These are phyloP conservation scores for Fomes fomentarius DNA, from an alignment of 1,284 basidiomycete genomes.

Conservation along the genomic window DNA sequence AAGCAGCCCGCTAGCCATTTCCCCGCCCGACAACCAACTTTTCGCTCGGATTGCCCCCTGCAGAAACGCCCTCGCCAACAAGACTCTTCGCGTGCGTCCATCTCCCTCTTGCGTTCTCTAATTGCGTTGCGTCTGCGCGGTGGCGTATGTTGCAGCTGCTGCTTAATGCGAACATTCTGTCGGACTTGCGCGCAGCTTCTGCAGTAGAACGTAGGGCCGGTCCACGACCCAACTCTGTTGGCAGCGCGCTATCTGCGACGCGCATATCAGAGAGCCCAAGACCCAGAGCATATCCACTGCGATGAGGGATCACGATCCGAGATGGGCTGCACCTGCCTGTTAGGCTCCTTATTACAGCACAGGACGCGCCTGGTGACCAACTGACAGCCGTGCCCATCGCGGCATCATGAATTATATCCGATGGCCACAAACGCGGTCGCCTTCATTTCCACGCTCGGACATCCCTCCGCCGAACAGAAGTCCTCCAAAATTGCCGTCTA, in stretches of 20 bases:
- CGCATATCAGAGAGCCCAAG: not conserved
- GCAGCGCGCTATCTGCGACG: constrained; percentile 22
- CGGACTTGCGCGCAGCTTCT: constrained; percentile 13
- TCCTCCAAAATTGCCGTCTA: constrained; percentile 5
- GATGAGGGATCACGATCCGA: too few species aligned
- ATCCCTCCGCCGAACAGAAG: constrained; percentile 22
- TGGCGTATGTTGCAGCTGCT: constrained; percentile 2
- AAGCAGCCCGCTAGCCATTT: constrained; percentile 16
- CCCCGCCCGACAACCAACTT: not conserved
- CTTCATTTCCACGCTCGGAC: constrained; percentile 14
- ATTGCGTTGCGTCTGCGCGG: too few species aligned
- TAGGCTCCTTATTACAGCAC: constrained; percentile 10
- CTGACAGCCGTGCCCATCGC: constrained; percentile 14
- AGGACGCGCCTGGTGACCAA: constrained; percentile 8
- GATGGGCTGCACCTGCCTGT: too few species aligned
- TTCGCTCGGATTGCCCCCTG: not conserved
- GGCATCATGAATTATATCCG: constrained; percentile 26
- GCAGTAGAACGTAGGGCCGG: constrained; percentile 5
- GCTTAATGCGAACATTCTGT: constrained; percentile 10
- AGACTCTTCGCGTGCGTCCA: not conserved
- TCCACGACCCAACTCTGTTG: constrained; percentile 20
- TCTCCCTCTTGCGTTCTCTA: too few species aligned
- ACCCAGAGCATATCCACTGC: constrained; percentile 9
- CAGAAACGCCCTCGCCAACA: not conserved
- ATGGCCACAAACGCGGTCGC: constrained; percentile 6